A percentile compares a stretch with the other conserved stretches of the same genome.
Evolutionary conservation across 176 grass and related monocot species (phyloP).

Genomic region (Aegilops umbellulata): DNA sequence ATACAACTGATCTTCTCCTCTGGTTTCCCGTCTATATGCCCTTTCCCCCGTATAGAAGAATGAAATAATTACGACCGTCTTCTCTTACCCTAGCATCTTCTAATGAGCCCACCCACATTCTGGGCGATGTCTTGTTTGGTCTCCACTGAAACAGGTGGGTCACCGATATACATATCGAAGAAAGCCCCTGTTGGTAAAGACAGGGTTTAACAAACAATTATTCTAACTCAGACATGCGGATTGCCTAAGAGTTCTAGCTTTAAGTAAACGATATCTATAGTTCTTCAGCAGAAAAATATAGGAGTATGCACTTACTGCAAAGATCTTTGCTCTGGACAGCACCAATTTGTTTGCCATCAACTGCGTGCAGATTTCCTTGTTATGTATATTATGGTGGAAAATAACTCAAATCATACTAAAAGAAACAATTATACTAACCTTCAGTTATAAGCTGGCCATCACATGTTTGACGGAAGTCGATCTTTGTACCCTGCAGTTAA

Average conservation of each 20-base stretch:
- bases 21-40: conserved; percentile 10
- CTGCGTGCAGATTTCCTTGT: conserved; percentile 46
- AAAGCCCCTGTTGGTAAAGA: conserved; percentile 64
- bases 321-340: conserved; percentile 94
- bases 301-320: conserved; percentile 78
- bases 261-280: neutral
- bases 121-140: conserved; percentile 80
- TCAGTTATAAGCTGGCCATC: conserved; percentile 87
- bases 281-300: neutral
- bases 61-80: conserved; percentile 28
- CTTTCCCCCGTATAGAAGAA: conserved; percentile 32
- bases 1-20: conserved; percentile 31
- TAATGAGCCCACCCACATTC: conserved; percentile 82
- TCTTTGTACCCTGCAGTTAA: conserved; percentile 87
- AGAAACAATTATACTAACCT: conserved; percentile 43
- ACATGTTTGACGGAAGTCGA: conserved; percentile 84
- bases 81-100: conserved; percentile 50
- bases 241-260: neutral
- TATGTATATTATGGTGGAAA: neutral
- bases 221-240: neutral
- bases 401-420: neutral
- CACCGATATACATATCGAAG: conserved; percentile 98
- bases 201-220: neutral
- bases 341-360: conserved; percentile 83
- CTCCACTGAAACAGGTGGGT: conserved; percentile 66